These are phyloP conservation scores for Naganishia friedmannii DNA, from an alignment of 768 basidiomycete species.

Conservation along the genomic window DNA sequence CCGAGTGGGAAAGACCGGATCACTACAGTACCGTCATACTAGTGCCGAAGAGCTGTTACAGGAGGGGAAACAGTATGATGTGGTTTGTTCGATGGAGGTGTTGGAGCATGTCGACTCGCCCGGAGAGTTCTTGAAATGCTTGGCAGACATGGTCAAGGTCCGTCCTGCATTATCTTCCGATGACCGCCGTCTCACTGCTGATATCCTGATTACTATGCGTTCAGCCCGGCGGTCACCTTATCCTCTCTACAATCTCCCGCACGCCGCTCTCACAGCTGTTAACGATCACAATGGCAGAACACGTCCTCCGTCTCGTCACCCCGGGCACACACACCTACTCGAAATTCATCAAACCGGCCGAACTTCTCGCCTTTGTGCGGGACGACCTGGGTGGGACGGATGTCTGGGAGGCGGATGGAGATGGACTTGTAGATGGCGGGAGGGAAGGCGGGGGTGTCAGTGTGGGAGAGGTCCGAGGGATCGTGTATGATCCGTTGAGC, in stretches of 20 bases:
- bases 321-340: constrained; percentile 86
- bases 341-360: constrained; percentile 83
- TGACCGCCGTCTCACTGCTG: not conserved
- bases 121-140: constrained; percentile 71
- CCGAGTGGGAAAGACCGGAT: constrained; percentile 27
- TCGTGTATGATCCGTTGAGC: constrained; percentile 50
- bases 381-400: constrained; percentile 54
- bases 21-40: constrained; percentile 67
- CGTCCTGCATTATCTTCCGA: constrained; percentile 33
- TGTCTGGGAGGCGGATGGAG: constrained; percentile 43
- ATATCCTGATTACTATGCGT: not conserved
- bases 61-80: constrained; percentile 69
- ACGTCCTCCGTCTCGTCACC: constrained; percentile 72
- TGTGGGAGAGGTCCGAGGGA: constrained; percentile 49
- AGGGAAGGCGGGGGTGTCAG: constrained; percentile 38
- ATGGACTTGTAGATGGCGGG: constrained; percentile 33
- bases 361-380: constrained; percentile 79
- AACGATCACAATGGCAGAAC: constrained; percentile 75
- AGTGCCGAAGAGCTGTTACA: constrained; percentile 70
- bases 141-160: constrained; percentile 84
- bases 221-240: constrained; percentile 91
- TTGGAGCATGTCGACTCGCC: constrained; percentile 96
- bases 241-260: constrained; percentile 91
- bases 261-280: constrained; percentile 69
- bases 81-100: constrained; percentile 97